Percentiles rank a stretch among this genome's conserved stretches.
These are phyloP conservation scores for Dentipellis fragilis DNA, from an alignment of 768 basidiomycete species.

Conservation along the genomic window DNA sequence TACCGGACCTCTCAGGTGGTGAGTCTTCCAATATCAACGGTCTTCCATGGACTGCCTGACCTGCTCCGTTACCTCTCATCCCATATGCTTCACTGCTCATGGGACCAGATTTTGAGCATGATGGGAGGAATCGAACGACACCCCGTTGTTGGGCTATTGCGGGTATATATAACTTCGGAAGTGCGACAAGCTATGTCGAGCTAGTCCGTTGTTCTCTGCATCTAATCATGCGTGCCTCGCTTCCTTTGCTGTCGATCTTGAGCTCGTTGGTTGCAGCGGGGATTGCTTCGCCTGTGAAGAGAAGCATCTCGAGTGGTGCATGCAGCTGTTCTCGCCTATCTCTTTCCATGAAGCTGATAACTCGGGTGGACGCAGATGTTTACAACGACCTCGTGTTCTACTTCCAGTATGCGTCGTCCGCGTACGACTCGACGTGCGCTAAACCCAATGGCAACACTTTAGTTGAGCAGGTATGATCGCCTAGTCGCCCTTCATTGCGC, in stretches of 20 bases:
- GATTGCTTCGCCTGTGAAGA: not conserved
- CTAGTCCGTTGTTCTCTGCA: no score
- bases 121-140: no score
- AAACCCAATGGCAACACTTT: slow-evolving; percentile 4
- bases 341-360: not conserved
- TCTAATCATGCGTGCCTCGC: no score
- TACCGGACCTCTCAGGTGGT: no score
- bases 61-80: no score
- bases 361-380: not conserved
- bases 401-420: slow-evolving; percentile 5
- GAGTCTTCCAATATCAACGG: no score
- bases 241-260: not conserved
- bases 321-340: not conserved
- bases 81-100: no score
- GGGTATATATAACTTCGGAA: no score
- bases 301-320: not conserved
- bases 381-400: slow-evolving; percentile 5
- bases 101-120: no score
- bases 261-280: not conserved
- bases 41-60: no score
- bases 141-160: no score
- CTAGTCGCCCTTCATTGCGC: not conserved
- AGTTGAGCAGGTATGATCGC: not conserved
- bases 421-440: slow-evolving; percentile 1
- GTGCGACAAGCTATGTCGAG: no score